phyloP scores from a whole-genome alignment of 2,329 filamentous ascomycete species.

The Aspergillus cejpii region DNA sequence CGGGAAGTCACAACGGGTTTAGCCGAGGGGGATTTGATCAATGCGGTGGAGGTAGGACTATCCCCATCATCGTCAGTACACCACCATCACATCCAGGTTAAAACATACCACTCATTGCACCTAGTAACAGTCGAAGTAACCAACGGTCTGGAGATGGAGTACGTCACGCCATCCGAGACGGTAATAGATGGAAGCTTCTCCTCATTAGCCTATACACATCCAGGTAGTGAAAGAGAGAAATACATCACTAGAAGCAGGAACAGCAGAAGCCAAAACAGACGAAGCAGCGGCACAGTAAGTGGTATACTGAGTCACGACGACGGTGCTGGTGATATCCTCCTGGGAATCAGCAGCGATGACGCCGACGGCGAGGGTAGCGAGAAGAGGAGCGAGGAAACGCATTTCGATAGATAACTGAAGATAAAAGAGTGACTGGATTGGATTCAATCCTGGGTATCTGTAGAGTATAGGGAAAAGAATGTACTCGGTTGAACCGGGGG shows the following conservation, averaged over 20 bases:
- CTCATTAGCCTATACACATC: neutral
- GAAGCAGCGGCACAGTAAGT: conserved; percentile 68
- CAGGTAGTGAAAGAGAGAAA: conserved; percentile 14
- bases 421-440: conserved; percentile 20
- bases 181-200: conserved; percentile 59
- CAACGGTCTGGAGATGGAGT: conserved; percentile 54
- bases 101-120: conserved; percentile 38
- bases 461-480: no score
- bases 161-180: conserved; percentile 61
- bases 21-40: conserved; percentile 19
- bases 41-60: conserved; percentile 20
- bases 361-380: conserved; percentile 37
- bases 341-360: conserved; percentile 30
- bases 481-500: conserved; percentile 34
- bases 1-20: conserved; percentile 13
- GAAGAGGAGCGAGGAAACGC: conserved; percentile 43
- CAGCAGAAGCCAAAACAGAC: conserved; percentile 55
- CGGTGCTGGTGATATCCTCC: conserved; percentile 48
- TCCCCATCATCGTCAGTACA: neutral
- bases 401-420: conserved; percentile 38
- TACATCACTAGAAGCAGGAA: conserved; percentile 63
- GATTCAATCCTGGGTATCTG: conserved; percentile 2
- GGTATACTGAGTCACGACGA: conserved; percentile 59
- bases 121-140: conserved; percentile 48
- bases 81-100: neutral